phyloP scores from a whole-genome alignment of 225 moss, liverwort and hornwort genomes.

The Sphagnum tenellum region DNA sequence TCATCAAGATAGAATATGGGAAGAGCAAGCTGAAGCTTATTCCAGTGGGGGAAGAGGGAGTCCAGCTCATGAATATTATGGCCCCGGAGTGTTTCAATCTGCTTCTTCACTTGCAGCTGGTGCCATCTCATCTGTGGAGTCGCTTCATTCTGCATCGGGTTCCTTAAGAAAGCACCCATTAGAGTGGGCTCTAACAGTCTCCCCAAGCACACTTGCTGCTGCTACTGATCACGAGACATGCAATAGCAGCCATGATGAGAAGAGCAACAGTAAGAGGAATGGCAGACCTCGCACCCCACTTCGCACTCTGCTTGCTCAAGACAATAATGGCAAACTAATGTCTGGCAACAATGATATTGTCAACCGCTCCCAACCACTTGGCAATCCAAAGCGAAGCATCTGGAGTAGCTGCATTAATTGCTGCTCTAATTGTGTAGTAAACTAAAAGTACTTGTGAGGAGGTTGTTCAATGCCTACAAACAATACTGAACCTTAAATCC shows the following conservation, averaged over 20 bases:
- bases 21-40: slow-evolving; percentile 51
- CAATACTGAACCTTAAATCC: too few relatives aligned
- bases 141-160: slow-evolving; percentile 27
- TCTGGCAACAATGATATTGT: too few relatives aligned
- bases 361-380: too few relatives aligned
- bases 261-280: slow-evolving; percentile 21
- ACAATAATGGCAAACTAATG: neutral
- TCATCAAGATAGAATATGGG: slow-evolving; percentile 41
- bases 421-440: too few relatives aligned
- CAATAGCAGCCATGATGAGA: slow-evolving; percentile 11
- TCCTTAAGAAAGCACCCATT: slow-evolving; percentile 8
- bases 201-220: slow-evolving; percentile 9
- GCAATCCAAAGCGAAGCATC: too few relatives aligned
- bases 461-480: too few relatives aligned
- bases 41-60: slow-evolving; percentile 41
- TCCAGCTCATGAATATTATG: slow-evolving; percentile 14
- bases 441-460: too few relatives aligned
- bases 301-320: slow-evolving; percentile 36
- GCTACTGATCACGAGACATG: too few relatives aligned
- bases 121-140: slow-evolving; percentile 17
- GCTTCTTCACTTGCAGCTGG: neutral
- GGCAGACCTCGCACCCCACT: slow-evolving; percentile 28
- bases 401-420: too few relatives aligned
- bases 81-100: slow-evolving; percentile 1
- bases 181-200: slow-evolving; percentile 8